Evolutionary conservation across 257 asterid species (phyloP).

Genomic region (Solanum dulcamara): DNA sequence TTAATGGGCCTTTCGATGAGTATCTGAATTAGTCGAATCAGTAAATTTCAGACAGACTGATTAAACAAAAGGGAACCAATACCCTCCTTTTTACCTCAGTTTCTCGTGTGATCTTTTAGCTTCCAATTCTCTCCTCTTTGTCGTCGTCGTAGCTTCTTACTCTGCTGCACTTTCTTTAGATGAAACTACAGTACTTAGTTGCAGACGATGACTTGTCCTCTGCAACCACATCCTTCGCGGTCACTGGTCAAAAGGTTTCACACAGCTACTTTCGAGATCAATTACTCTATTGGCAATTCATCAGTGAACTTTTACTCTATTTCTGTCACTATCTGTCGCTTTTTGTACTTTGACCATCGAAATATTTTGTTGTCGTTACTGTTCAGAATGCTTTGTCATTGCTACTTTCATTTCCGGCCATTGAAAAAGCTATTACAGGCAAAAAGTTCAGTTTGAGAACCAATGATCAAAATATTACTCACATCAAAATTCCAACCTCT

Average conservation of each 20-base stretch:
- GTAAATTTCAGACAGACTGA: not conserved
- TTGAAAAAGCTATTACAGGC: not conserved
- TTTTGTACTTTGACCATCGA: not conserved
- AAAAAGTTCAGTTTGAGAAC: not conserved
- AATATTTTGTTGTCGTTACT: not conserved
- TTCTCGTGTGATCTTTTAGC: not conserved
- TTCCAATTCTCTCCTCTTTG: not conserved
- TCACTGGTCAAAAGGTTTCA: not conserved
- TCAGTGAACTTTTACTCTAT: not conserved
- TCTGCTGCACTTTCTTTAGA: not conserved
- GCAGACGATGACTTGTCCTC: not conserved
- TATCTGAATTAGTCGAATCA: not conserved
- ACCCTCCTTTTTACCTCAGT: not conserved
- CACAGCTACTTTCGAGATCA: not conserved
- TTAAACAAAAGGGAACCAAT: not conserved
- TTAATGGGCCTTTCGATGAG: not conserved
- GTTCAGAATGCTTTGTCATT: not conserved
- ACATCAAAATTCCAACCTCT: not conserved
- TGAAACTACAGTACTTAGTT: not conserved
- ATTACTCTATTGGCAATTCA: not conserved
- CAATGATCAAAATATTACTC: not conserved
- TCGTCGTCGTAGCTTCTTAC: not conserved
- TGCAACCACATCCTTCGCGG: not conserved
- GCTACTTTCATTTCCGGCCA: not conserved
- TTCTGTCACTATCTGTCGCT: not conserved